Base-by-base conservation (phyloP, 495 filamentous ascomycete genomes). In the Trichocladium uniseriatum region DNA sequence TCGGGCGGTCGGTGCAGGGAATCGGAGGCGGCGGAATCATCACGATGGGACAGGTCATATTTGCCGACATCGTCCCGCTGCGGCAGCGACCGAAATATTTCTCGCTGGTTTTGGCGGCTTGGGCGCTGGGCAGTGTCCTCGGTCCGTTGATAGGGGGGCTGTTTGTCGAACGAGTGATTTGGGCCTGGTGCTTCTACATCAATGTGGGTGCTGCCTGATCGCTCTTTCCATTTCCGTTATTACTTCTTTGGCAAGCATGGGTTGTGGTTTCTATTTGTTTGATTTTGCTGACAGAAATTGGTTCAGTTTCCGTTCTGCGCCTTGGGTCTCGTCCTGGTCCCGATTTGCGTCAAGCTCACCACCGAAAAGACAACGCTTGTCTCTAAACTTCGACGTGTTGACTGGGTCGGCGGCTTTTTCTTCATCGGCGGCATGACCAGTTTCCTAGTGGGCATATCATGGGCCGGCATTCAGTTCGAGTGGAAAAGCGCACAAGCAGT, bases 21-120 rank as follows among this genome's bases (percentile, higher is more conserved):
- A 69, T 86, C 15, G 89, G 87, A 3, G 87, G 86, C 32, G 88
- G 87, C 42, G 89, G 89, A 1, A 77, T 94, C 46, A 78, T 94
- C 19, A 82, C 84, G 21, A 66, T 95, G 56, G 82, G 85, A 22
- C 88, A 94, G 58, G 89, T 95, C 38, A 65, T 75, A 38, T 76
- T 78, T 82, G 92, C 56, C 20, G 66, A 67, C n/a, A 59, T 69
- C 35, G 62, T 66, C 1, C 65, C 64, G 5, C 52, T 77, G 62
- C 34, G 75, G 46, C 54, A 61, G 53, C 45, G 63, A 32, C 52
- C 61, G 13, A 69, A 68, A 55, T 70, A 64, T 46, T 70, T 66
- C 34, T 66, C 63, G 7, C 51, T 67, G 11, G 67, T 68, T 31
- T 55, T 79, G 35, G 62, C 67, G 6, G 55, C 60, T 3, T 92